Conservation (phyloP, 2,329 filamentous ascomycete genomes). For the Fusarium xyrophilum region DNA sequence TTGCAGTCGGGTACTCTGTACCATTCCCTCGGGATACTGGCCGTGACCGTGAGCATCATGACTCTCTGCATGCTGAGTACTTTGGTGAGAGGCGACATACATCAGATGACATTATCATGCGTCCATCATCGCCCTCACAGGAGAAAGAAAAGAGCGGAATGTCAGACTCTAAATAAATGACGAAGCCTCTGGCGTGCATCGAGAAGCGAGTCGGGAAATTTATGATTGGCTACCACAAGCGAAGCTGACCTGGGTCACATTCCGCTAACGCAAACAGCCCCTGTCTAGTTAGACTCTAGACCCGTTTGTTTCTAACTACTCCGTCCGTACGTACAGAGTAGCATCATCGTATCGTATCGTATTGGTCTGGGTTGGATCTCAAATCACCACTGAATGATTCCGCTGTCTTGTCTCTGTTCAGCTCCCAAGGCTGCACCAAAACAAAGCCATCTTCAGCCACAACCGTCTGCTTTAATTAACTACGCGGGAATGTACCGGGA, state of each 20-base stretch:
- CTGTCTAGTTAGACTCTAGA: slow-evolving; percentile 15
- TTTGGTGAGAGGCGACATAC: background rate
- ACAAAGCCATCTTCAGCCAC: slow-evolving; percentile 17
- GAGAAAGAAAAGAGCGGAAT: slow-evolving; percentile 16
- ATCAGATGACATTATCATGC: background rate
- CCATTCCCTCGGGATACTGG: background rate
- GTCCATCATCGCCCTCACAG: background rate
- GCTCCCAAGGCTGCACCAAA: background rate
- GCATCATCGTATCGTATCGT: no score
- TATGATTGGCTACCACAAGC: slow-evolving; percentile 43
- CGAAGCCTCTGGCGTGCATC: slow-evolving; percentile 37
- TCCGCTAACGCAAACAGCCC: slow-evolving; percentile 31
- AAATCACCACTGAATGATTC: background rate
- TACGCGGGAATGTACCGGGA: background rate
- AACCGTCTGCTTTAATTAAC: background rate
- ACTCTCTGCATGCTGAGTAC: background rate
- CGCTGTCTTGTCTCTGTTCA: background rate
- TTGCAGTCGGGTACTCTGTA: background rate
- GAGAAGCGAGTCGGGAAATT: slow-evolving; percentile 43
- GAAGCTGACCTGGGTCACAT: slow-evolving; percentile 37
- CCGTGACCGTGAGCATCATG: background rate
- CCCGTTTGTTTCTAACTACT: background rate
- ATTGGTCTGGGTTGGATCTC: background rate
- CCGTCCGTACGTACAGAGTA: background rate
- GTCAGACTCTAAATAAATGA: slow-evolving; percentile 21